A percentile compares a stretch with the other conserved stretches of the same genome.
Conservation (phyloP, 768 basidiomycete genomes). For the Galerina sulciceps region DNA sequence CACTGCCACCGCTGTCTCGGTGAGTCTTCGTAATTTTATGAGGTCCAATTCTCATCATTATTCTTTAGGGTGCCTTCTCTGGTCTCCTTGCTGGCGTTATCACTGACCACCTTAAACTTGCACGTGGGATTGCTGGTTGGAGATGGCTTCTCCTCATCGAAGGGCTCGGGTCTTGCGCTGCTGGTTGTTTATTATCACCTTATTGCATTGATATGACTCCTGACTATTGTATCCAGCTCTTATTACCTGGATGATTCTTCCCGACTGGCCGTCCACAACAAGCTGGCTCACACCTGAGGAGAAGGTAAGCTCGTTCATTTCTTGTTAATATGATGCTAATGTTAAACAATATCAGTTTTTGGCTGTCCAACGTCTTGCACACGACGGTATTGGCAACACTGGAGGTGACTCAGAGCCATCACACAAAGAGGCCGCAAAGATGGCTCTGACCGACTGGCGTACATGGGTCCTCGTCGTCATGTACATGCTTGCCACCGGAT, state of each 20-base stretch:
- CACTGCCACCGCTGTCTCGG: background rate
- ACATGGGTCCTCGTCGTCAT: constrained; percentile 6
- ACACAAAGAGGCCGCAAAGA: background rate
- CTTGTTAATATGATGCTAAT: background rate
- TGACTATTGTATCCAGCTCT: background rate
- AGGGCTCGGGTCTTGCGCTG: background rate
- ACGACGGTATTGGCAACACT: constrained; percentile 5
- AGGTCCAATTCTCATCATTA: background rate
- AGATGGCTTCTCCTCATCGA: constrained; percentile 2
- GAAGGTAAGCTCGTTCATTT: background rate
- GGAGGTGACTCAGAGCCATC: background rate
- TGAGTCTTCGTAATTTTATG: background rate
- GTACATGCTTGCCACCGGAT: constrained; percentile 7
- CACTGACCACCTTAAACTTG: background rate
- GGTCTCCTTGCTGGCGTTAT: constrained; percentile 3
- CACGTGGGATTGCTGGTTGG: background rate
- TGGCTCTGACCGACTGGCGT: constrained; percentile 5
- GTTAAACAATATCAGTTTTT: background rate
- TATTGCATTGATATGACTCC: background rate
- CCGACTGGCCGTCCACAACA: background rate
- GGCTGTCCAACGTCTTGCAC: constrained; percentile 1
- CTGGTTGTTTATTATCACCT: background rate
- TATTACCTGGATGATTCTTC: constrained; percentile 4
- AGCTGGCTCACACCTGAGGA: constrained; percentile 2
- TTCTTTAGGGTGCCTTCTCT: constrained; percentile 3